phyloP scores from a whole-genome alignment of 768 basidiomycete species.

The Tricholoma terreum region DNA sequence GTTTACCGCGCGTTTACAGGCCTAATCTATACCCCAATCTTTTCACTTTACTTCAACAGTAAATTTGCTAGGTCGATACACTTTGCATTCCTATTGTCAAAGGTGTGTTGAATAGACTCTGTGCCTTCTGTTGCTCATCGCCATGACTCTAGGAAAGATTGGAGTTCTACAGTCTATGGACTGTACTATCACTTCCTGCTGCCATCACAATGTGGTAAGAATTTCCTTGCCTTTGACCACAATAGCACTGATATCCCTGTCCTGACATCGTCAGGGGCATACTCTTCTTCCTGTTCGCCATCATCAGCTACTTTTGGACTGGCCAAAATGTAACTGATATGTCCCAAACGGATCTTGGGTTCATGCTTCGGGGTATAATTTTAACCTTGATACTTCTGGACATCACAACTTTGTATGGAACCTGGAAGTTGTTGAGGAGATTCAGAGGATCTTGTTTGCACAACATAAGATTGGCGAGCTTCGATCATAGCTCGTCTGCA shows the following conservation, averaged over 20 bases:
- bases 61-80: background rate
- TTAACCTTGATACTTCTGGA: background rate
- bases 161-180: background rate
- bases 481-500: too few relatives aligned
- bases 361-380: background rate
- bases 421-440: background rate
- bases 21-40: background rate
- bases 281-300: conserved; percentile 2
- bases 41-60: conserved; percentile 1
- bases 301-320: conserved; percentile 3
- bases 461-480: too few relatives aligned
- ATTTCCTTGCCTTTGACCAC: background rate
- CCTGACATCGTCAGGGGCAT: background rate
- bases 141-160: background rate
- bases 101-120: background rate
- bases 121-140: background rate
- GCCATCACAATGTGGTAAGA: background rate
- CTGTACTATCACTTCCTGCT: conserved; percentile 4
- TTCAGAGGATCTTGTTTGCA: too few relatives aligned
- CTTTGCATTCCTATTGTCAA: background rate
- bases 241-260: background rate
- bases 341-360: background rate
- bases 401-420: background rate
- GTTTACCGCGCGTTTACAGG: background rate
- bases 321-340: too few relatives aligned